Base-by-base conservation (phyloP, 208 protist species). In the Sergeia podlipaevii region DNA sequence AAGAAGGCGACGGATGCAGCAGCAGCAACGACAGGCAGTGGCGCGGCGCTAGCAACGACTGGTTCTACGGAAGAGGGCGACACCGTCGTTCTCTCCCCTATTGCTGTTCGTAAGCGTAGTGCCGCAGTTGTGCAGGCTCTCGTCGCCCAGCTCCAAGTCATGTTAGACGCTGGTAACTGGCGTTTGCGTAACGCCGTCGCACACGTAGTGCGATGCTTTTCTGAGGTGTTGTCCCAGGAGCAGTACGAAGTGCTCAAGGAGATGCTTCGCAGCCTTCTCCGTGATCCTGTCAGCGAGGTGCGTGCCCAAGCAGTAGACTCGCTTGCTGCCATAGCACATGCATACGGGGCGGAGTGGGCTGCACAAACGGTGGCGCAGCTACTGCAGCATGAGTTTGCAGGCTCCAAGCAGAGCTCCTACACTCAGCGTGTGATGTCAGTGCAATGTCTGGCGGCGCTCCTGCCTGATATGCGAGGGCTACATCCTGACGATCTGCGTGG, bases 131-230 rank as follows among this genome's bases (percentile, higher is more conserved):
- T 77, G 5, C 37, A 30, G 8, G 44, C 42, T 28, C 60, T 88
- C 36, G 58, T 78, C 28, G 54, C 64, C 4, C 59, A 71, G 29
- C 51, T 91, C 7, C 55, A 64, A 44, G 29, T 37, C 46, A 74
- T 88, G 24, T 75, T 79, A 20, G 70, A 75, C 44, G 79, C 84
- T 3, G 62, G 62, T 29, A 92, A 83, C 65, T 92, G 85, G 81
- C 77, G 81, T 28, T 62, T 85, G 38, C 80, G 85, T 37, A 67
- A 87, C 27, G 70, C 73, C 7, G 72, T 77, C 3, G 71, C 83
- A 20, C 54, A 62, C 36, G 60, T 52, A 2, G 27, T 84, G 42
- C 69, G 71, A 11, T 59, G 76, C 70, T 85, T 92, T 45, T 67
- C 64, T 26, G 38, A 47, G 5, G 68, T 75, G 17, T 48, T 89